Evolutionary conservation across 2,329 filamentous ascomycete genomes (phyloP), one percentile per base, ranked within the genome.

Genomic region (Stagonosporopsis rhizophila): DNA sequence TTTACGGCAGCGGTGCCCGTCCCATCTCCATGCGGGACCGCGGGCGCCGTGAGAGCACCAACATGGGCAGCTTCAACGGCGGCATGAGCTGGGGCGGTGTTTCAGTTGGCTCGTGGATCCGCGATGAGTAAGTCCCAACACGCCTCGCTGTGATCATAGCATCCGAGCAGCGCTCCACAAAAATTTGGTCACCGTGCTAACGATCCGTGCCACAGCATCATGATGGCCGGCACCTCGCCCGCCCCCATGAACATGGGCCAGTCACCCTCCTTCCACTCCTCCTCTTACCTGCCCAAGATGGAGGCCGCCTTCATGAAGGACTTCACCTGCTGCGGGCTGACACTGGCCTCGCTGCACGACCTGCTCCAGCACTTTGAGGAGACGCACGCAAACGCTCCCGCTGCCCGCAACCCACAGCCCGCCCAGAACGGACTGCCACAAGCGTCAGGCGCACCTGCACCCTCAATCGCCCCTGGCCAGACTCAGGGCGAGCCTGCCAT

Each of bases 271-370:
- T 96, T 92, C 69, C 94, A 98, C 77, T 98, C 94, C 1, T 96
- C 93, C 6, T 98, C 95, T 23, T 98, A 98, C 74, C 85, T 97
- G 1, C 94, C 93, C 9, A 97, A 96, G 77, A 87, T 97, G 72
- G 95, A 99, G 78, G 94, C 94, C 59, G 95, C 94, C 72, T 99
- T 97, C 76, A 96, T 98, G 91, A 89, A 89, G 77, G 93, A 98
- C 79, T 98, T 98, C 78, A 89, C 89, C 48, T 99, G 95, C 80
- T 99, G 95, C 78, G 92, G 92, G 69, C 86, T 91, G 69, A 94
- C 89, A 28, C 84, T 97, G 65, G 90, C 93, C 22, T 96, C 93
- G 46, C 85, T 99, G 66, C 95, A 99, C 79, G 95, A 98, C 73
- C 83, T 99, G 42, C 82, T 99, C 42, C 92, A 96, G 73, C 95